Conservation (phyloP, 345 rosid genomes). For the Erucastrum elatum region DNA sequence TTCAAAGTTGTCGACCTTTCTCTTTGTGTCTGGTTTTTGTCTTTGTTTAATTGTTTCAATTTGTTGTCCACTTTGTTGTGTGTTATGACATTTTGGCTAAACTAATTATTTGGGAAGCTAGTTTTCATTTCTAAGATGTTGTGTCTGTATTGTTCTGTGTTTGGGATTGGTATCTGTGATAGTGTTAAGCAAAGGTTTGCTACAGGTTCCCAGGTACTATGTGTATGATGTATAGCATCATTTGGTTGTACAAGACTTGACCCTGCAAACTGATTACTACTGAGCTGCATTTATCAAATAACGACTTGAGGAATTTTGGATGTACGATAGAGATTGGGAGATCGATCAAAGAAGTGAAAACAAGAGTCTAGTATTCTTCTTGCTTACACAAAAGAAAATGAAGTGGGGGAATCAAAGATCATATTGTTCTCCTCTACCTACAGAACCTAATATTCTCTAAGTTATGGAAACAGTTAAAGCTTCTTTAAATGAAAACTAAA, state of each 20-base stretch:
- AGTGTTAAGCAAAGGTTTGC: too few relatives aligned
- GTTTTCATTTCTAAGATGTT: too few relatives aligned
- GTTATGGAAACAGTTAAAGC: constrained; percentile 29
- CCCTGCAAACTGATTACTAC: constrained; percentile 65
- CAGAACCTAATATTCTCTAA: constrained; percentile 31
- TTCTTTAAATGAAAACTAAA: constrained; percentile 13
- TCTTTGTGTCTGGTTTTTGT: constrained; percentile 13
- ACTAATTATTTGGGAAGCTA: too few relatives aligned
- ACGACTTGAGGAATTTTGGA: not conserved
- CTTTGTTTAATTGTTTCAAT: not conserved
- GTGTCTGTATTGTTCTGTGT: too few relatives aligned
- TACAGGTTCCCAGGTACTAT: not conserved
- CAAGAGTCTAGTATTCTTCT: not conserved
- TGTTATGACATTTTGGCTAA: too few relatives aligned
- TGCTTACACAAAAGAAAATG: not conserved
- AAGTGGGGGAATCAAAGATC: not conserved
- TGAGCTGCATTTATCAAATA: constrained; percentile 26
- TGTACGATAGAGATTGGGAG: constrained; percentile 14
- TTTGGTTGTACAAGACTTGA: constrained; percentile 77
- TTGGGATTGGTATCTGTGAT: too few relatives aligned
- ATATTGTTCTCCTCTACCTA: not conserved
- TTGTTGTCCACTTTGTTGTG: too few relatives aligned
- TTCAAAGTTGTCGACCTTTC: constrained; percentile 16
- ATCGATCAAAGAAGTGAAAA: not conserved
- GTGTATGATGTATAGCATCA: constrained; percentile 77